phyloP scores from a whole-genome alignment of 2,329 filamentous ascomycete genomes.

The Xylariaceae sp. region DNA sequence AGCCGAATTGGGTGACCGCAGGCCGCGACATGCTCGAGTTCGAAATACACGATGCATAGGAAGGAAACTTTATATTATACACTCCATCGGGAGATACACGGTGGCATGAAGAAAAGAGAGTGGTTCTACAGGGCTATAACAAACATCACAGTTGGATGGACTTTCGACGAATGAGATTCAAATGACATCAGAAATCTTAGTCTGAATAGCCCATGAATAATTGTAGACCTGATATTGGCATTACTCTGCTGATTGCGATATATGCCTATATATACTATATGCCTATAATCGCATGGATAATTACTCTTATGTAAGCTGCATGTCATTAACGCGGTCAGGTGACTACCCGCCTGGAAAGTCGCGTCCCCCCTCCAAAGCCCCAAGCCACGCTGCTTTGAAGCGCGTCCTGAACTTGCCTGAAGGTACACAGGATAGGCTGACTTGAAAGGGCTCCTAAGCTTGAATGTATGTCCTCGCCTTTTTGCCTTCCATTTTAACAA shows the following conservation, averaged over 20 bases:
- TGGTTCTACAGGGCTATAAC: too few relatives aligned
- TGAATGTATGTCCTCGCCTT: not conserved
- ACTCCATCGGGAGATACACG: constrained; percentile 17
- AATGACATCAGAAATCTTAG: constrained; percentile 30
- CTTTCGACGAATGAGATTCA: too few relatives aligned
- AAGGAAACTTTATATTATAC: constrained; percentile 17
- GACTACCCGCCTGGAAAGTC: constrained; percentile 41
- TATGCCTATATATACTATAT: too few relatives aligned
- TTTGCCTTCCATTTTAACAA: not conserved
- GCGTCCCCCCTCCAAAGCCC: constrained; percentile 32
- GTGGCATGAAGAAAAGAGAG: too few relatives aligned
- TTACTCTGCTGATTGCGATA: too few relatives aligned
- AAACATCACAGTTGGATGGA: constrained; percentile 20
- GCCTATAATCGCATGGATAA: too few relatives aligned
- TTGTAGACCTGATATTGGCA: too few relatives aligned
- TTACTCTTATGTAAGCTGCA: too few relatives aligned
- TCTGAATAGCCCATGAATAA: too few relatives aligned
- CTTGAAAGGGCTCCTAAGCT: constrained; percentile 3
- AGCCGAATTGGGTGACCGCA: constrained; percentile 29
- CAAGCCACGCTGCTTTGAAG: too few relatives aligned
- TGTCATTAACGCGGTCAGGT: constrained; percentile 47
- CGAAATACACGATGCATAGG: constrained; percentile 37
- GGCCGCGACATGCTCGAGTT: constrained; percentile 30
- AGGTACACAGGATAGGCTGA: too few relatives aligned
- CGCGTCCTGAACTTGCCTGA: too few relatives aligned